phyloP scores from a whole-genome alignment of 306 rosid genomes.

The Nissolia schottii region DNA sequence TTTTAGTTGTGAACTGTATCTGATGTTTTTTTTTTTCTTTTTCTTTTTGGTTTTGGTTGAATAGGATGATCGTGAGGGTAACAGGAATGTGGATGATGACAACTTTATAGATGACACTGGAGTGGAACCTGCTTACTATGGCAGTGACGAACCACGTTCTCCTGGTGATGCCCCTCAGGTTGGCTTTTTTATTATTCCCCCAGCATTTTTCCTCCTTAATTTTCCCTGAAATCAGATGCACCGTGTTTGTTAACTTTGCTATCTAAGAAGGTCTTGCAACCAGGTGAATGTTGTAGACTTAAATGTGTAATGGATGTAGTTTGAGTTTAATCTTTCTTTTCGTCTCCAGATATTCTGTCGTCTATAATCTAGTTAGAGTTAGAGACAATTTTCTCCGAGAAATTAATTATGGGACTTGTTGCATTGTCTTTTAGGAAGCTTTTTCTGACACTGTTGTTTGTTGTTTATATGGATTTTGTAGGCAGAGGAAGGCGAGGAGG shows the following conservation, averaged over 20 bases:
- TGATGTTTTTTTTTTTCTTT: background rate
- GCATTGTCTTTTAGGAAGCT: background rate
- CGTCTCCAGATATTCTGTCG: background rate
- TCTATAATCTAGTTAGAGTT: background rate
- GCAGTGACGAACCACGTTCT: slow-evolving; percentile 66
- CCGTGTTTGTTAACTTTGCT: background rate
- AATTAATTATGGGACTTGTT: background rate
- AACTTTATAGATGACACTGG: slow-evolving; percentile 95
- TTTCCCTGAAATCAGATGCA: background rate
- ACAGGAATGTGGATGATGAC: slow-evolving; percentile 76
- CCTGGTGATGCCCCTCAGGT: slow-evolving; percentile 87
- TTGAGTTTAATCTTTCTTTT: background rate
- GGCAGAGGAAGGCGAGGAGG: slow-evolving; percentile 95
- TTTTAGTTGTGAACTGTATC: slow-evolving; percentile 19
- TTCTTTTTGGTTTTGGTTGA: slow-evolving; percentile 10
- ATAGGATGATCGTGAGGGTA: slow-evolving; percentile 86
- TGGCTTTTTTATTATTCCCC: background rate
- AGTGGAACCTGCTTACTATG: slow-evolving; percentile 72
- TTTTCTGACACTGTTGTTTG: background rate
- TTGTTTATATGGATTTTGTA: slow-evolving; percentile 29
- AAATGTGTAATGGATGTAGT: background rate
- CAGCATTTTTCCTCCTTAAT: background rate
- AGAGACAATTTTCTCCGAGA: background rate
- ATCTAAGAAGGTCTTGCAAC: background rate
- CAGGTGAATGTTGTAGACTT: background rate